These are phyloP conservation scores for Aspergillus saccharolyticus DNA, from an alignment of 495 filamentous ascomycete species.

Conservation along the genomic window DNA sequence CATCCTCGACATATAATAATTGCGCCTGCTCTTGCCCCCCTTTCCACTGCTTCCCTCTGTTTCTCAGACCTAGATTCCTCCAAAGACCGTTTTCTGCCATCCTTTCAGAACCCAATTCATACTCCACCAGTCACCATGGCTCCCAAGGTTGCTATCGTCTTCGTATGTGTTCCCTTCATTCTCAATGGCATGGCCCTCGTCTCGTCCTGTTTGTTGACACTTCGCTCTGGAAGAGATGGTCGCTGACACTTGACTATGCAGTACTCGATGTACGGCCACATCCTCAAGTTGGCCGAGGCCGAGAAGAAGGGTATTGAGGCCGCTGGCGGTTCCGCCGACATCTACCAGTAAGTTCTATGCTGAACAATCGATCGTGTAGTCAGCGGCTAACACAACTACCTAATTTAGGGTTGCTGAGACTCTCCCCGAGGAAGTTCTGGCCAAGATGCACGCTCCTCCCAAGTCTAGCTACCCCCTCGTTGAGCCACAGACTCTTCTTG, in stretches of 20 bases:
- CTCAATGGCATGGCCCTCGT: not conserved
- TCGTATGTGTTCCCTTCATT: constrained; percentile 49
- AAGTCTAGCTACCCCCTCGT: constrained; percentile 66
- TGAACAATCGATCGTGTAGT: not conserved
- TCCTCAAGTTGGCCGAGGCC: constrained; percentile 75
- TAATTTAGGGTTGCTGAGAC: constrained; percentile 71
- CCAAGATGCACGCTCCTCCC: constrained; percentile 82
- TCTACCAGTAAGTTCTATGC: constrained; percentile 65
- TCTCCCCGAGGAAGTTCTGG: constrained; percentile 72
- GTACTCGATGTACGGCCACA: constrained; percentile 98
- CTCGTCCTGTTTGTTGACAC: not conserved
- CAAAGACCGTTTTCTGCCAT: not conserved
- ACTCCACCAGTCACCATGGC: constrained; percentile 59
- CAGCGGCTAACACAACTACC: constrained; percentile 10
- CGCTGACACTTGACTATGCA: constrained; percentile 30
- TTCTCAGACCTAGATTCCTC: not conserved
- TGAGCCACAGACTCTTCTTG: constrained; percentile 60
- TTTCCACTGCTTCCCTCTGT: constrained; percentile 1
- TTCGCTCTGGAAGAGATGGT: not conserved
- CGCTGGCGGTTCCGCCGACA: constrained; percentile 71
- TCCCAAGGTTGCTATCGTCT: constrained; percentile 89
- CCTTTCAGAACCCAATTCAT: not conserved
- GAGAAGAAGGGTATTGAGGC: constrained; percentile 87
- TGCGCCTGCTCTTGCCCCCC: not conserved
- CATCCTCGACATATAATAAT: not conserved